Percentiles rank a stretch among this genome's conserved stretches.
Evolutionary conservation across 768 basidiomycete species (phyloP).

Genomic region (Tylopilus rubrobrunneus): DNA sequence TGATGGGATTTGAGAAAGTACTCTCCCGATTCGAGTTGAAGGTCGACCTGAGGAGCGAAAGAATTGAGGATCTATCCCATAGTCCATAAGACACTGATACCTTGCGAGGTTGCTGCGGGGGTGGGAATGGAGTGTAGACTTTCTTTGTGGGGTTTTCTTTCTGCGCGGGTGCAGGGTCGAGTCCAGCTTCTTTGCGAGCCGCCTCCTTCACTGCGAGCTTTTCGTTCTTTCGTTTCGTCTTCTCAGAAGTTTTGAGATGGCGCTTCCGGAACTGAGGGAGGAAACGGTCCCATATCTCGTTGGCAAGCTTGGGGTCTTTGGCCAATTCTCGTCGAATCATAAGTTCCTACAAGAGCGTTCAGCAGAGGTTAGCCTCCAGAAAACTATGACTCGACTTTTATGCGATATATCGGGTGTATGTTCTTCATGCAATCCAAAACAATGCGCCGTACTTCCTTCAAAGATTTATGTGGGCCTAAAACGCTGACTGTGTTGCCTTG

Average conservation of each 20-base stretch:
- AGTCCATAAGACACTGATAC: conserved; percentile 35
- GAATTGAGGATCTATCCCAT: conserved; percentile 4
- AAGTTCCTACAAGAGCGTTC: conserved; percentile 60
- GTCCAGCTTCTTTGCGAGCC: conserved; percentile 63
- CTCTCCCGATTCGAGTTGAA: conserved; percentile 94
- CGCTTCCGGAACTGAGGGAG: conserved; percentile 92
- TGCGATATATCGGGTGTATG: conserved; percentile 97
- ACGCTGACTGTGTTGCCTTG: conserved; percentile 98
- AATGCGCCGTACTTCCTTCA: conserved; percentile 95
- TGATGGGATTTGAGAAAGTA: conserved; percentile 95
- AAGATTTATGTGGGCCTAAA: conserved; percentile 92
- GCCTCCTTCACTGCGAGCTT: conserved; percentile 54
- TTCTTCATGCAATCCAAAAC: conserved; percentile 99
- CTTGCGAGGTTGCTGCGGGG: conserved; percentile 89
- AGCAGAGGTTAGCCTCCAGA: not conserved
- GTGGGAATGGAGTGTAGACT: conserved; percentile 98
- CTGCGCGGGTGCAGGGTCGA: conserved; percentile 38
- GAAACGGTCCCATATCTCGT: conserved; percentile 96
- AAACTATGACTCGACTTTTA: conserved; percentile 59
- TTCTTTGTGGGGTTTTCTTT: conserved; percentile 72
- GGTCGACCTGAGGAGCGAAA: conserved; percentile 58
- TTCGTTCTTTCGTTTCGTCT: conserved; percentile 88
- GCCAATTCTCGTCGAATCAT: conserved; percentile 98
- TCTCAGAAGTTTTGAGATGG: conserved; percentile 91
- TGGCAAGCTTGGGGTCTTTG: conserved; percentile 94